A percentile compares a stretch with the other conserved stretches of the same genome.
These are phyloP conservation scores for Ascochyta clinopodiicola DNA, from an alignment of 2,329 filamentous ascomycete genomes.

Conservation along the genomic window DNA sequence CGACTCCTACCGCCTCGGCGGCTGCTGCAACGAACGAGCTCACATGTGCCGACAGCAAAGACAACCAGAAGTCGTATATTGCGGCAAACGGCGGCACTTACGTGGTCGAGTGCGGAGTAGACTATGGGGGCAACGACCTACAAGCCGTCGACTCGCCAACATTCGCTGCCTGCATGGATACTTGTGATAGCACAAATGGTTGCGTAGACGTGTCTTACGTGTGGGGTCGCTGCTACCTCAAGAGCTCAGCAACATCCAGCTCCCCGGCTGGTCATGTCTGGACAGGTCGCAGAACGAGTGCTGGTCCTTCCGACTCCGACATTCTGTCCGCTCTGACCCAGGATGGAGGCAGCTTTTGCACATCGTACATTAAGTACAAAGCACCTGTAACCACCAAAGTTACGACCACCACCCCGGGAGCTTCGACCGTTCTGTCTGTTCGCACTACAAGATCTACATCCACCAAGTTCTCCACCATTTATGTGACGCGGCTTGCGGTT, in stretches of 20 bases:
- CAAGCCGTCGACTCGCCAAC: neutral
- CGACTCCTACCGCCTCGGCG: neutral
- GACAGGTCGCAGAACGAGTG: neutral
- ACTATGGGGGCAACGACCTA: neutral
- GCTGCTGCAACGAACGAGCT: neutral
- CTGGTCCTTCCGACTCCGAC: neutral
- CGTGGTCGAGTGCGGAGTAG: slow-evolving; percentile 1
- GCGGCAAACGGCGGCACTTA: neutral
- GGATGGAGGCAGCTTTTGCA: slow-evolving; percentile 1
- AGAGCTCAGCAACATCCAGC: neutral
- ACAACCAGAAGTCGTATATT: neutral
- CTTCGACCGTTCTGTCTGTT: neutral
- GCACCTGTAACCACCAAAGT: neutral
- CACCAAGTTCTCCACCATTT: neutral
- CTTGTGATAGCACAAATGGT: neutral
- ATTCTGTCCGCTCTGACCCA: neutral
- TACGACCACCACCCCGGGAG: neutral
- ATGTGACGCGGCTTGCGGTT: neutral
- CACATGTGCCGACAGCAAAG: neutral
- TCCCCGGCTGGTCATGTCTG: neutral
- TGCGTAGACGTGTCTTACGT: slow-evolving; percentile 3
- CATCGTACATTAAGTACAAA: neutral
- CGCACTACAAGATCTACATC: neutral
- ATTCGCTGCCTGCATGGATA: neutral
- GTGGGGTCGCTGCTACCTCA: slow-evolving; percentile 3